Percentiles rank a stretch among this genome's conserved stretches.
phyloP scores from a whole-genome alignment of 345 rosid species.

The Cardamine chenopodiifolia region DNA sequence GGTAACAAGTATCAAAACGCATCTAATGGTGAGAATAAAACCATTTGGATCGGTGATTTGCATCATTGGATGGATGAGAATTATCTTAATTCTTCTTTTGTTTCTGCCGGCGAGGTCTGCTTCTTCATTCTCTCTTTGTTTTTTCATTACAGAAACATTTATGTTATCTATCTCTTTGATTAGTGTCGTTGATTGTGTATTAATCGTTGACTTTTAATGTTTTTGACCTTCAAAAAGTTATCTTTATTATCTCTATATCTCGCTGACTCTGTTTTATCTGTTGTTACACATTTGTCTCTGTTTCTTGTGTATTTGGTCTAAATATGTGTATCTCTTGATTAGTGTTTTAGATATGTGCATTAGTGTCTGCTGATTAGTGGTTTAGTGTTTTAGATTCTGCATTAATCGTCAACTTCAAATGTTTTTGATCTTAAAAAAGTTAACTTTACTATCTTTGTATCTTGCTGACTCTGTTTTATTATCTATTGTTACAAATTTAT shows the following conservation, averaged over 20 bases:
- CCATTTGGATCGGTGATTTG: conserved; percentile 94
- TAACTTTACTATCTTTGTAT: neutral
- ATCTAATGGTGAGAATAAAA: conserved; percentile 67
- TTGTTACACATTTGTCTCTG: too few relatives aligned
- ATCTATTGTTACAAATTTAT: neutral
- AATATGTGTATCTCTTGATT: too few relatives aligned
- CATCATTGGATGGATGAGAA: conserved; percentile 97
- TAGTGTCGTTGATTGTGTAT: too few relatives aligned
- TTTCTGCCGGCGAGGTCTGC: conserved; percentile 73
- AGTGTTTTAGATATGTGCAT: too few relatives aligned
- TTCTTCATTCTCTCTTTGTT: conserved; percentile 11
- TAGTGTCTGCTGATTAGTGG: too few relatives aligned
- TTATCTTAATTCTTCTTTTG: conserved; percentile 76
- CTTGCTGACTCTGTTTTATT: neutral
- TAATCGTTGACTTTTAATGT: too few relatives aligned
- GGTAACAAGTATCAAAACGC: conserved; percentile 42
- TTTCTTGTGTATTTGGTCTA: too few relatives aligned
- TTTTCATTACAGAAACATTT: neutral
- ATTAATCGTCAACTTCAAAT: neutral
- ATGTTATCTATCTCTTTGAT: neutral
- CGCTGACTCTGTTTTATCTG: too few relatives aligned
- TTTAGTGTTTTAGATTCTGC: too few relatives aligned
- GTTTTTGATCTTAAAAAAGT: neutral
- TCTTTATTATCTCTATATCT: too few relatives aligned
- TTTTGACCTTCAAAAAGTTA: too few relatives aligned